Evolutionary conservation across 805 yeast species (phyloP), one percentile per base, ranked within the genome.

Genomic region (Ogataea wickerhamii): DNA sequence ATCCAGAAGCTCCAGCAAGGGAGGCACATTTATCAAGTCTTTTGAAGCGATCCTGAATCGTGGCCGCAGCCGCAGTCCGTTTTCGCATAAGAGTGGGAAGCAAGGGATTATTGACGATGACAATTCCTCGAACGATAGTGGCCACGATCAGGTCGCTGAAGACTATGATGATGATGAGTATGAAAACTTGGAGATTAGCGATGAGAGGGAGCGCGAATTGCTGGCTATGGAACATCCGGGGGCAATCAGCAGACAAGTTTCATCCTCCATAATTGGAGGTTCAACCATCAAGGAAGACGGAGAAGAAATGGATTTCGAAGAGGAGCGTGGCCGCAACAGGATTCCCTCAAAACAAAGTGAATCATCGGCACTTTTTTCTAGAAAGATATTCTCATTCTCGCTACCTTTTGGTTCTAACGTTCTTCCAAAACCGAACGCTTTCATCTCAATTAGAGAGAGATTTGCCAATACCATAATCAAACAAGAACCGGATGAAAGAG

Each of bases 381-480:
- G 44, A 10, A 55, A 55, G 48, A 70, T 75, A 32, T 76, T 76
- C 43, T 66, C 75, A 27, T 78, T 80, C 46, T 71, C 81, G 14
- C 63, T 80, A 36, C 85, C 85, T 4, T 75, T 79, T 51, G 79
- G 78, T 6, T 71, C 73, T 16, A 67, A 37, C 27, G 41, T 44
- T 8, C 17, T 26, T 7, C 29, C 29, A 6, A 46, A 44, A 2
- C 37, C 49, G 22, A 40, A 41, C 16, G 51, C 51, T 10, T 34
- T 48, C 5, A 21, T 37, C n/a, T 36, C 47, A 13, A 25, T 49
- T 12, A 37, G 46, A 13, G 44, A 43, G 12, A 40, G 23, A 21
- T 26, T 42, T 11, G 35, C 37, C 10, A 23, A 37, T 14, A 39
- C 28, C 6, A 30, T 33, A 19, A 23, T 28, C 24, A 43, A 27